Base-by-base conservation (phyloP, 164 flowering plant species). In the Stephania cephalantha region DNA sequence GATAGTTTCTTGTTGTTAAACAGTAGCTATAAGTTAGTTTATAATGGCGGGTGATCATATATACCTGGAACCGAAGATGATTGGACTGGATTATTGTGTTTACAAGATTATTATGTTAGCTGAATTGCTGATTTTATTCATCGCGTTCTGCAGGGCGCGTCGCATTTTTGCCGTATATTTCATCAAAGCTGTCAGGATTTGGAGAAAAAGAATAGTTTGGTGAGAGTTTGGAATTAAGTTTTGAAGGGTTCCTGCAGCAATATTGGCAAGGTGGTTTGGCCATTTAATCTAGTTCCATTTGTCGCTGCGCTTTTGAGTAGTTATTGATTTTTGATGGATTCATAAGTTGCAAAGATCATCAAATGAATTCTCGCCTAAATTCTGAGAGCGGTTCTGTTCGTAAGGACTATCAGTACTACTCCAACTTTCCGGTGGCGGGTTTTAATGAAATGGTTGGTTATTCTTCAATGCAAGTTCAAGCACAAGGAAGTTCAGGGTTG, bases 391-490 rank as follows among this genome's bases (percentile, higher is more conserved):
- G 22, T 50, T 46, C 68, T 45, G 9, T 75, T 11, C 63, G 46
- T 29, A 79, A 73, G 65, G 73, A 71, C 71, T 58, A 66, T 44
- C 77, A 71, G 42, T 74, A 20, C 55, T 71, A 74, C 66, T 18
- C 74, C 29, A 64, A 65, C 61, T 70, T 48, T 66, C 74, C 46
- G 9, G 70, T 71, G 66, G 70, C 79, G 58, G 75, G 42, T 10
- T 17, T 63, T 65, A 69, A 69, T 73, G 73, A 69, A 25, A 50
- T 52, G 75, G 69, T 44, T 6, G 69, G 64, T 18, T 65, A 46
- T 52, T 77, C 73, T 71, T 71, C 84, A 35, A 82, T 83, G 83
- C 86, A 83, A 76, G 68, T 80, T 75, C 80, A 83, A 73, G 74
- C 78, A 50, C 79, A 69, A 12, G 78, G 73, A 25, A 73, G 63